Base-by-base conservation (phyloP, 2,329 filamentous ascomycete species). In the Cordyceps cateniannulata region DNA sequence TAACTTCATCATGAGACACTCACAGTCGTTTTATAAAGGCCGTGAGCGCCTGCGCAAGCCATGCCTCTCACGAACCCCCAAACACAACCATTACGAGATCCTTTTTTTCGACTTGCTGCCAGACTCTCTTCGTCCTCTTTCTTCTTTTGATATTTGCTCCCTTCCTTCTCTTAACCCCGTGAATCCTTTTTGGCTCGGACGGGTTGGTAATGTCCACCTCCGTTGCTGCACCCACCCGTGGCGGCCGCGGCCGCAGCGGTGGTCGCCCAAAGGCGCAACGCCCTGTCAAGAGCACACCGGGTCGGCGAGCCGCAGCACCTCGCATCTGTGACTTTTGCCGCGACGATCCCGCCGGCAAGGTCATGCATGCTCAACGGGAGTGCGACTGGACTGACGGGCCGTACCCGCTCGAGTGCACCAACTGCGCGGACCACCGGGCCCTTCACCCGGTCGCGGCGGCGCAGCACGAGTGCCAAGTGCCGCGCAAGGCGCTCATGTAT, bases 401-500 rank as follows among this genome's bases (percentile, higher is more conserved):
- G 1, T 59, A 59, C 8, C 62, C 60, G 50, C 44, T 68, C 5
- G 68, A 69, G 40, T 70, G 68, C 60, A 61, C 58, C 40, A 69
- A 67, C 63, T 70, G 68, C 53, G 64, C 68, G 47, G 64, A 70
- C 57, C 32, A 66, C 44, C 63, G 68, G 12, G 62, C 59, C 14
- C 16, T 27, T 5, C 42, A 62, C 42, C 56, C 62, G 1, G 48
- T 32, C 25, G 18, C 18, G 10, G 20, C 55, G 0, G n/a, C 35
- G 16, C 16, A 6, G n/a, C 62, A 65, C 52, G 47, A 8, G 6
- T 69, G 67, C 62, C 29, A 56, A 16, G 45, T 65, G 1, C 49
- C 32, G 6, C 32, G 58, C 3, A 53, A 56, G 24, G 44, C 63
- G 5, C 66, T 25, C 14, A 2, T 53, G 6, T 53, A 49, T 27